Conservation (phyloP, 1,284 basidiomycete species). For the Naganishia albida region DNA sequence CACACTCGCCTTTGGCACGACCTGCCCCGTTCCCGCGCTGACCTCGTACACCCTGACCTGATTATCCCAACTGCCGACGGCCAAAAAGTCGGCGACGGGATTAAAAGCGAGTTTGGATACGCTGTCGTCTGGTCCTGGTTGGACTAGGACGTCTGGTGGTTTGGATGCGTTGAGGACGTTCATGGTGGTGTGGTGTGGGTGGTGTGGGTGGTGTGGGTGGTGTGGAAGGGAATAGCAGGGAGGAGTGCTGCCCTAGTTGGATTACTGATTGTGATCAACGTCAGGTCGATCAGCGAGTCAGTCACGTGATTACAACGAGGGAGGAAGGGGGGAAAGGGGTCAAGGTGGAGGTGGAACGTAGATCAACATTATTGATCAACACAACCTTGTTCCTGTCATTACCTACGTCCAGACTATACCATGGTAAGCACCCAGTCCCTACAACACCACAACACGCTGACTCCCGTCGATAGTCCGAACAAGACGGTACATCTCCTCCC, state of each 20-base stretch:
- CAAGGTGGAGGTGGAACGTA: slow-evolving; percentile 12
- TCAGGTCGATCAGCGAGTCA: neutral
- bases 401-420: neutral
- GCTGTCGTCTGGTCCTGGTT: slow-evolving; percentile 63
- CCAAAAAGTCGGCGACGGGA: slow-evolving; percentile 68
- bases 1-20: slow-evolving; percentile 78
- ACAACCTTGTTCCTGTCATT: neutral
- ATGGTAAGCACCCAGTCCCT: slow-evolving; percentile 2
- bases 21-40: slow-evolving; percentile 55
- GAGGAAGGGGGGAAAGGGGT: neutral
- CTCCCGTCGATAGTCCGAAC: slow-evolving; percentile 8
- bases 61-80: slow-evolving; percentile 77
- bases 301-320: slow-evolving; percentile 10
- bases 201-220: neutral
- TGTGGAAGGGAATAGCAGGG: neutral
- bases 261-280: neutral
- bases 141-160: slow-evolving; percentile 30
- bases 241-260: neutral
- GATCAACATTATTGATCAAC: slow-evolving; percentile 9
- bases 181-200: slow-evolving; percentile 10
- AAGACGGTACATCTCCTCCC: slow-evolving; percentile 1
- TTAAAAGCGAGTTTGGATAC: slow-evolving; percentile 69
- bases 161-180: slow-evolving; percentile 32
- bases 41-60: slow-evolving; percentile 65
- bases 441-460: neutral